Conservation (phyloP, 2,329 filamentous ascomycete genomes). For the Calonectria honghensis region DNA sequence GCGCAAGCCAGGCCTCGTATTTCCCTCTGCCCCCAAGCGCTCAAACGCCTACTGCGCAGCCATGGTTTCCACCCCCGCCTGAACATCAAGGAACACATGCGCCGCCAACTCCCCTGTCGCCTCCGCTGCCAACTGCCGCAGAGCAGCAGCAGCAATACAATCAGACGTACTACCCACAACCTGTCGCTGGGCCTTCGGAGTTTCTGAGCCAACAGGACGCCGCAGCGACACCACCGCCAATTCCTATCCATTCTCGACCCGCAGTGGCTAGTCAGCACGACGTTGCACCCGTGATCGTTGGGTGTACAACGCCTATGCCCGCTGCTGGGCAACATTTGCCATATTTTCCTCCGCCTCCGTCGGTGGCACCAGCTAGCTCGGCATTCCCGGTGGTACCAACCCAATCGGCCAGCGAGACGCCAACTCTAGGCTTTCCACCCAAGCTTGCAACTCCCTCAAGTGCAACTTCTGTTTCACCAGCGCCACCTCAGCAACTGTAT, state of each 20-base stretch:
- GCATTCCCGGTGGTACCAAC: no score
- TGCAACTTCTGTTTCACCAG: no score
- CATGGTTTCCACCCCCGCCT: neutral
- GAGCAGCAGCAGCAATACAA: neutral
- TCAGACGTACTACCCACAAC: neutral
- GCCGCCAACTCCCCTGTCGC: neutral
- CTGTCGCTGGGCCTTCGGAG: no score
- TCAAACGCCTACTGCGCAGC: neutral
- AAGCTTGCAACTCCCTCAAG: no score
- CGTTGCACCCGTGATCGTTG: neutral
- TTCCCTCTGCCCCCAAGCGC: neutral
- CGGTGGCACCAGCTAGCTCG: no score
- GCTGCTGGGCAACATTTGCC: neutral
- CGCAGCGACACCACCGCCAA: neutral
- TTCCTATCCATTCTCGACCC: neutral
- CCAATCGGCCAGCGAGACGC: no score
- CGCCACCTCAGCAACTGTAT: neutral
- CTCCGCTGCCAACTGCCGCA: neutral
- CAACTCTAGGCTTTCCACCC: no score
- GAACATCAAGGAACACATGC: no score
- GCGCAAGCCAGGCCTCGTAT: neutral
- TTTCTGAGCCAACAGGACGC: no score
- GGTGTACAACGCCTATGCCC: neutral
- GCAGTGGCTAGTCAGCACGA: no score
- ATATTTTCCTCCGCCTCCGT: neutral